Percentiles rank a stretch among this genome's conserved stretches.
phyloP scores from a whole-genome alignment of 2,329 filamentous ascomycete species.

The Aspergillus pseudoglaucus region DNA sequence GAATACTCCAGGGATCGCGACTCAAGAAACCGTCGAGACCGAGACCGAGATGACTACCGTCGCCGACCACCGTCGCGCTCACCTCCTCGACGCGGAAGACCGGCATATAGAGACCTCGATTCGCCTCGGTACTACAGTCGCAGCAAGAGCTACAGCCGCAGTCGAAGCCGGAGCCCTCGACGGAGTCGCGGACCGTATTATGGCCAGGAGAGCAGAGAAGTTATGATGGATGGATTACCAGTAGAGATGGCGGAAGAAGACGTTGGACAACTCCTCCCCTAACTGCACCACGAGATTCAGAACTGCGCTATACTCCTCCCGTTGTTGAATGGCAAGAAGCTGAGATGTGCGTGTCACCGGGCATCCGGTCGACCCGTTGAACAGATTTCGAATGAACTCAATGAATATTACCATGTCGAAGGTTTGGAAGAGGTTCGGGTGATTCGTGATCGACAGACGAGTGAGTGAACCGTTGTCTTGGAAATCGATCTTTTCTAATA shows the following conservation, averaged over 20 bases:
- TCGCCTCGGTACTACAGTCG: conserved; percentile 33
- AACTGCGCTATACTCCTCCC: conserved; percentile 12
- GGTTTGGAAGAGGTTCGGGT: conserved; percentile 52
- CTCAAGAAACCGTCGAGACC: conserved; percentile 22
- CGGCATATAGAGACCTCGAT: conserved; percentile 39
- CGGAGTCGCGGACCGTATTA: conserved; percentile 32
- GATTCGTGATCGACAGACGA: conserved; percentile 54
- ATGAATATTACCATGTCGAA: conserved; percentile 45
- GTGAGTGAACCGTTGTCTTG: conserved; percentile 28
- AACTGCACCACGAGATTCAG: conserved; percentile 7
- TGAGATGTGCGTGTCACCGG: conserved; percentile 36
- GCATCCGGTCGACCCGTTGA: conserved; percentile 27
- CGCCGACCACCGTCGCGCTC: conserved; percentile 28
- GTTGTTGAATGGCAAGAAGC: conserved; percentile 27
- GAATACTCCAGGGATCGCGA: conserved; percentile 29
- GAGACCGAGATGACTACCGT: conserved; percentile 31
- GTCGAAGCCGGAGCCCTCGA: conserved; percentile 30
- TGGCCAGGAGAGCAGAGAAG: conserved; percentile 42
- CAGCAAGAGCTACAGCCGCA: conserved; percentile 32
- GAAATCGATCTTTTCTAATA: conserved; percentile 6
- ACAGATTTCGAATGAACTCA: conserved; percentile 53
- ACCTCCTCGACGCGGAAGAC: conserved; percentile 29
- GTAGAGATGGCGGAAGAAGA: conserved; percentile 46
- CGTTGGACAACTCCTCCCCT: conserved; percentile 38
- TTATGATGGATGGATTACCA: conserved; percentile 46